phyloP scores from a whole-genome alignment of 805 yeast species.

The Sungouiella thailandica region DNA sequence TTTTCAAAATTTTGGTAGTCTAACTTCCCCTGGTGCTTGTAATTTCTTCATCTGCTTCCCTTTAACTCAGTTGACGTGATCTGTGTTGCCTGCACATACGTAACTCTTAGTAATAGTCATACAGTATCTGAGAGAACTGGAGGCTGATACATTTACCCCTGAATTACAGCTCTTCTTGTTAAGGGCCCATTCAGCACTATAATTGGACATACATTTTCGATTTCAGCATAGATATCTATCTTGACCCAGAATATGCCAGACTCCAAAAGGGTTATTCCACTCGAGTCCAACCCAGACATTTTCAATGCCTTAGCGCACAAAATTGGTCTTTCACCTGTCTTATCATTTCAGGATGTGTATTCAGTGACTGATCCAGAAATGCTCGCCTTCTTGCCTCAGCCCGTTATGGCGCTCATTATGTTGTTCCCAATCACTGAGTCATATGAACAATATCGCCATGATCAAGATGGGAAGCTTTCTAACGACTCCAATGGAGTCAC shows the following conservation, averaged over 20 bases:
- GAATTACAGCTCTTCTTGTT: no score
- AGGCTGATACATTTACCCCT: no score
- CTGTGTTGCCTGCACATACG: no score
- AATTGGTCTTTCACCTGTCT: constrained; percentile 59
- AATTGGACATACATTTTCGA: no score
- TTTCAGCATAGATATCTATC: no score
- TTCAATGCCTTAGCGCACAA: constrained; percentile 64
- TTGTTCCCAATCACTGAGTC: constrained; percentile 72
- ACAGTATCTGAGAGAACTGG: no score
- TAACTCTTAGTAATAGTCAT: no score
- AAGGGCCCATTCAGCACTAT: no score
- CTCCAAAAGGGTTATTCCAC: constrained; percentile 56
- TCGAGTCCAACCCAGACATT: constrained; percentile 86
- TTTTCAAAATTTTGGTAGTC: no score
- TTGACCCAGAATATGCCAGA: constrained; percentile 8
- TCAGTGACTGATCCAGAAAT: constrained; percentile 83
- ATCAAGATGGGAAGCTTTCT: constrained; percentile 32
- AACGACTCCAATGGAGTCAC: constrained; percentile 32
- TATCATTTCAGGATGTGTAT: constrained; percentile 73
- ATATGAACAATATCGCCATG: constrained; percentile 49
- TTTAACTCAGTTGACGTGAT: no score
- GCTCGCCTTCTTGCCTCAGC: constrained; percentile 75
- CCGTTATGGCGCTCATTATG: constrained; percentile 68
- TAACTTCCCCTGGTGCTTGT: no score
- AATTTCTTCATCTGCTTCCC: no score